Conservation (phyloP, 768 basidiomycete genomes). For the Cystobasidium onofrii region DNA sequence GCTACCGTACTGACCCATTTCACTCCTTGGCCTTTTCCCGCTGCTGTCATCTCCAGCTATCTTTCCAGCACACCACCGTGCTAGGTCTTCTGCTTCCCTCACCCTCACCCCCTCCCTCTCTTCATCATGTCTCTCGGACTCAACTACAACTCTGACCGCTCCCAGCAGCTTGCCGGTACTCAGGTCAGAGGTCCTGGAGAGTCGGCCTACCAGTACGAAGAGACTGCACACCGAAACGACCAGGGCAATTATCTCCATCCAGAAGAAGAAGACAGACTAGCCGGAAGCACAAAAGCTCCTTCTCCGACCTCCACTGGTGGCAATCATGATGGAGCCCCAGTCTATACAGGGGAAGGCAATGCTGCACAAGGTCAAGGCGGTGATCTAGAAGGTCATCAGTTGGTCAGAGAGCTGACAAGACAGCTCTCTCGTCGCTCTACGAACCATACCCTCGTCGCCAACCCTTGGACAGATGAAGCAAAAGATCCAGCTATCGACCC, state of each 20-base stretch:
- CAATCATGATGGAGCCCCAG: not conserved
- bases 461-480: slow-evolving; percentile 2
- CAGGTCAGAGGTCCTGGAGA: not conserved
- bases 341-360: not conserved
- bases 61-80: too few relatives aligned
- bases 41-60: too few relatives aligned
- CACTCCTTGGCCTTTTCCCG: too few relatives aligned
- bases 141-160: not conserved
- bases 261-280: not conserved
- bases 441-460: not conserved
- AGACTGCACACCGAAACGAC: not conserved
- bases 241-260: not conserved
- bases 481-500: slow-evolving; percentile 13
- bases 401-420: not conserved
- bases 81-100: too few relatives aligned
- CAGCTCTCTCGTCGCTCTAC: not conserved
- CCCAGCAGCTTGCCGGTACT: not conserved
- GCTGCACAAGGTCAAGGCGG: not conserved
- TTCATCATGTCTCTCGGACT: not conserved
- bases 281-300: not conserved
- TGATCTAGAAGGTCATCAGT: not conserved
- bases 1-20: too few relatives aligned
- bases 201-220: not conserved
- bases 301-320: not conserved
- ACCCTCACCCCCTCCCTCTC: too few relatives aligned